Evolutionary conservation across 73 alveolate genomes (phyloP), one percentile per base, ranked within the genome.

Genomic region (Stentor coeruleus): DNA sequence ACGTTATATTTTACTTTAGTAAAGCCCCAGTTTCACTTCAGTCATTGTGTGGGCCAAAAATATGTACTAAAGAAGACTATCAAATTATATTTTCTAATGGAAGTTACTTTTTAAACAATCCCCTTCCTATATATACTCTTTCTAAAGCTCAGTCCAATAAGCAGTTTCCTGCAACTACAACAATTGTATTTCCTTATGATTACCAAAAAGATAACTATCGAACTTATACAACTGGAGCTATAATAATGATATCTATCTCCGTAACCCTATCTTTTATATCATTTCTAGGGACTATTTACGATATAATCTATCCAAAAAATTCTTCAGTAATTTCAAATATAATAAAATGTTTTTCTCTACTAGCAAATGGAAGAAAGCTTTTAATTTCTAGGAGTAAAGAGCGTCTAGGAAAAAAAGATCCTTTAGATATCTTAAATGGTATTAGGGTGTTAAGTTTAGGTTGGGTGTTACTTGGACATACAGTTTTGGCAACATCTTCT

Each of bases 401-500:
- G 6, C 66, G 66, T 11, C 66, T 66, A 11, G 79, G 79, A 0
- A 3, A 66, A 33, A 66, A 66, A 66, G 37, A 66, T 40, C 20
- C 36, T 26, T 33, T 66, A 11, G 79, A 66, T 14, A 6, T 49
- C 20, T 49, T 59, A 33, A 66, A 66, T 66, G 40, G 49, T 66
- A 40, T 66, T 14, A 66, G 79, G 33, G 79, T 66, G n/a, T 66
- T 66, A 20, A 20, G 40, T 11, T 28, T 66, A 14, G 79, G 79
- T 28, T 66, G 79, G 79, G 79, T 66, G 0, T 20, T 66, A 14
- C 37, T 66, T 2, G 79, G 79, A 40, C 79, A 66, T 2, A 66
- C n/a, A 28, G 36, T 20, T 31, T 28, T 66, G 42, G 33, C 14
- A 14, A 28, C 14, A 20, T 37, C 37, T 0, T 20, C 39, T 66